Base-by-base conservation (phyloP, 2,329 filamentous ascomycete genomes). In the Dactylella cylindrospora region DNA sequence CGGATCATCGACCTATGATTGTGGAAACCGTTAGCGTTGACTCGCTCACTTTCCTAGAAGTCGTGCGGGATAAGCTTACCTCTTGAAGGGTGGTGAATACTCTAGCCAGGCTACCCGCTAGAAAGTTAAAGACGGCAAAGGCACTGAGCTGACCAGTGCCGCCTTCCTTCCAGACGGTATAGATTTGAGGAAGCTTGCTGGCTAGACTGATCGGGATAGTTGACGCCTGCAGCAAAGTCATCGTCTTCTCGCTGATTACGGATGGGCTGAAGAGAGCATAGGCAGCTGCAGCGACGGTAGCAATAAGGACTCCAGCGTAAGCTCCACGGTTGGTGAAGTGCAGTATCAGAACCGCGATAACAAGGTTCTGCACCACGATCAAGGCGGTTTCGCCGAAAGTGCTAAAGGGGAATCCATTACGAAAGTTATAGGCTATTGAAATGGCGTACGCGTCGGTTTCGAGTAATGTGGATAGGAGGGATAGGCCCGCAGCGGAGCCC, bases 41-140 rank as follows among this genome's bases (percentile, higher is more conserved):
- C n/a, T n/a, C n/a, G n/a, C n/a, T n/a, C n/a, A n/a, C n/a, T n/a
- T 23, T 10, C 17, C 17, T 22, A n/a, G 25, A 39, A 17, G 9
- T 9, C 9, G 29, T 6, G 13, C n/a, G 8, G 26, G 22, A n/a
- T 13, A 35, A 46, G 6, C 5, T 17, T 51, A 64, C 59, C 77
- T 98, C 93, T 71, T 97, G 90, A 55, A 98, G 78, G 6, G 94
- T 98, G 25, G 93, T 98, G 75, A 96, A 98, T 76, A 98, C 95
- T 72, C 93, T 87, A 20, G 89, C 88, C 57, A 97, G 82, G 35
- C 90, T 95, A 31, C 94, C 93, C 68, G 84, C 79, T 70, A 98
- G 88, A 75, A 95, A 98, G 79, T 96, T 97, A 81, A 98, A 95
- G 68, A 98, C 90, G 59, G 93, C 88, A 73, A 97, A 97, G 45